These are phyloP conservation scores for Cicer pinnatifidum DNA, from an alignment of 306 rosid species.

Conservation along the genomic window DNA sequence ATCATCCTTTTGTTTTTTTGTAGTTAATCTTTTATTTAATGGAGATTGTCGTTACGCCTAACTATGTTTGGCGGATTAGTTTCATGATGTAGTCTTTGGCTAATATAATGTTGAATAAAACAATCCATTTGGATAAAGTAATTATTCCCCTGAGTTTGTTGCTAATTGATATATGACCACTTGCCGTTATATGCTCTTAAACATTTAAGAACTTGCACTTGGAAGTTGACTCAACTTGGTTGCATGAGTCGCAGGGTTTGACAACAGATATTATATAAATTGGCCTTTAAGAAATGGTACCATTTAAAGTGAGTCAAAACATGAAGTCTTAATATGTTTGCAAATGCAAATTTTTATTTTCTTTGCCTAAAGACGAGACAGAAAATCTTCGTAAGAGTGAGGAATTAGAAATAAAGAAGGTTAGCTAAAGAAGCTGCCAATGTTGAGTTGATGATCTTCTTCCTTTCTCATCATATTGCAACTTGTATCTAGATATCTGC, in stretches of 20 bases:
- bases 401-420: constrained; percentile 19
- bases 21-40: constrained; percentile 4
- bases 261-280: neutral
- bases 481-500: constrained; percentile 15
- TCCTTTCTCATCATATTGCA: neutral
- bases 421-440: neutral
- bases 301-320: neutral
- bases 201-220: neutral
- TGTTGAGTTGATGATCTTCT: neutral
- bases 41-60: neutral
- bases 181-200: constrained; percentile 6
- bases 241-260: neutral
- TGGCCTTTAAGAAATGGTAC: constrained; percentile 6
- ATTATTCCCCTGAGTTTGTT: neutral
- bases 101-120: constrained; percentile 17
- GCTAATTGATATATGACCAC: constrained; percentile 8
- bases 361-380: neutral
- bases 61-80: constrained; percentile 19
- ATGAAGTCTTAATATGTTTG: constrained; percentile 13
- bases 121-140: neutral
- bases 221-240: constrained; percentile 10
- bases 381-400: neutral
- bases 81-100: constrained; percentile 22
- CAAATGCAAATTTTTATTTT: neutral
- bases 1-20: constrained; percentile 8